phyloP scores from a whole-genome alignment of 2,329 filamentous ascomycete genomes.

The Aspergillus unguis region DNA sequence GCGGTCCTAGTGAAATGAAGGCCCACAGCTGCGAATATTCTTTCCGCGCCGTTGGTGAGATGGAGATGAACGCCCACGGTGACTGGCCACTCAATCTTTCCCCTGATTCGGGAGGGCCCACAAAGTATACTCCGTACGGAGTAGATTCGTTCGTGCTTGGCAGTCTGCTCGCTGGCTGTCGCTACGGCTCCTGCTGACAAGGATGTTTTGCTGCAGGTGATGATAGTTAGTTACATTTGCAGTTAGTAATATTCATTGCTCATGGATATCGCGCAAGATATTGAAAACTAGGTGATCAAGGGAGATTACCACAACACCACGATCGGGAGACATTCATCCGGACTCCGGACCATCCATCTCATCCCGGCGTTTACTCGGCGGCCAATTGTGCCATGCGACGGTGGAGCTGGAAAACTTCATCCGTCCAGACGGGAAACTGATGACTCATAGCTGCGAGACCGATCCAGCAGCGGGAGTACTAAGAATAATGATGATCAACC shows the following conservation, averaged over 20 bases:
- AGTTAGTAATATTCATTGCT: neutral
- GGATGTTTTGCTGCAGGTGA: neutral
- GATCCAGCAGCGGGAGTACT: neutral
- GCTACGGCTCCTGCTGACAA: neutral
- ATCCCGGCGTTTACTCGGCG: neutral
- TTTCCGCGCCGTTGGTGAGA: conserved; percentile 21
- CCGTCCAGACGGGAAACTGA: neutral
- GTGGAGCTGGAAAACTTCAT: neutral
- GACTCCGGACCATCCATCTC: neutral
- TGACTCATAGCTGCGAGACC: too few relatives aligned
- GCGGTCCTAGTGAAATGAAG: conserved; percentile 20
- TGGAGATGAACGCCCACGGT: conserved; percentile 2
- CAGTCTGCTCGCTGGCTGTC: neutral
- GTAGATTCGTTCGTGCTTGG: conserved; percentile 3
- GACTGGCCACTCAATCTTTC: conserved; percentile 9
- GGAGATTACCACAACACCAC: neutral
- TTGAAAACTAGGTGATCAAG: neutral
- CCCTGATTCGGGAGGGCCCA: conserved; percentile 13
- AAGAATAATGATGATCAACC: conserved; percentile 16
- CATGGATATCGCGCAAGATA: neutral
- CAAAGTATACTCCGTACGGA: neutral
- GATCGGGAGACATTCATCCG: neutral
- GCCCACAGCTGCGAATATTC: conserved; percentile 21
- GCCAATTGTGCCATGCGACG: neutral
- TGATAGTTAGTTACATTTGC: neutral